These are phyloP conservation scores for Meripilus lineatus DNA, from an alignment of 1,284 basidiomycete species.

Conservation along the genomic window DNA sequence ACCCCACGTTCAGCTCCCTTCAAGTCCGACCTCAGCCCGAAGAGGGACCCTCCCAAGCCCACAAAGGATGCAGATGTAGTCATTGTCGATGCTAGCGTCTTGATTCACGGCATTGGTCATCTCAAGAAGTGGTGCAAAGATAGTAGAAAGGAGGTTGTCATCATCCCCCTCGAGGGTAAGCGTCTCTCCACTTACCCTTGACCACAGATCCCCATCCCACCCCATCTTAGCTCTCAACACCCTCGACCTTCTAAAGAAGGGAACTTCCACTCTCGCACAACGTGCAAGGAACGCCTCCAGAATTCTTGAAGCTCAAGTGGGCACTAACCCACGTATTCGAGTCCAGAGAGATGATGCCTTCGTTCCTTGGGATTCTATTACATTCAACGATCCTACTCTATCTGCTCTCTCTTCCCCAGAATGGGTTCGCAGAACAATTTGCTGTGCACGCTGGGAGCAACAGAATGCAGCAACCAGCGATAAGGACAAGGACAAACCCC, in stretches of 20 bases:
- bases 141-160: conserved; percentile 61
- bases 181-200: conserved; percentile 20
- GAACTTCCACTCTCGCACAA: conserved; percentile 70
- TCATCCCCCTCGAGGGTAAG: conserved; percentile 84
- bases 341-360: conserved; percentile 77
- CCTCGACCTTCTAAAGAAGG: conserved; percentile 92
- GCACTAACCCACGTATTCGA: conserved; percentile 69
- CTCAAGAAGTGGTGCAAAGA: conserved; percentile 81
- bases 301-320: conserved; percentile 77
- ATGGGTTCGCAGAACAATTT: conserved; percentile 77
- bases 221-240: conserved; percentile 72
- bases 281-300: conserved; percentile 80
- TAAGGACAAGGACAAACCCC: conserved; percentile 16
- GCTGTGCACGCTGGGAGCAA: conserved; percentile 71
- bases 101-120: conserved; percentile 78
- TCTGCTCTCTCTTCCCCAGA: conserved; percentile 50
- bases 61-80: conserved; percentile 61
- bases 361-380: conserved; percentile 70
- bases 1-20: conserved; percentile 20
- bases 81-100: conserved; percentile 82
- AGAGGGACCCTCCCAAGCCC: conserved; percentile 10
- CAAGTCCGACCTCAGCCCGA: neutral
- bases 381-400: conserved; percentile 35
- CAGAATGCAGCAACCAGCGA: conserved; percentile 30
- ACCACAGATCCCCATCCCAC: neutral